Evolutionary conservation across 2,329 filamentous ascomycete genomes (phyloP).

Genomic region (Colletotrichum phormii): DNA sequence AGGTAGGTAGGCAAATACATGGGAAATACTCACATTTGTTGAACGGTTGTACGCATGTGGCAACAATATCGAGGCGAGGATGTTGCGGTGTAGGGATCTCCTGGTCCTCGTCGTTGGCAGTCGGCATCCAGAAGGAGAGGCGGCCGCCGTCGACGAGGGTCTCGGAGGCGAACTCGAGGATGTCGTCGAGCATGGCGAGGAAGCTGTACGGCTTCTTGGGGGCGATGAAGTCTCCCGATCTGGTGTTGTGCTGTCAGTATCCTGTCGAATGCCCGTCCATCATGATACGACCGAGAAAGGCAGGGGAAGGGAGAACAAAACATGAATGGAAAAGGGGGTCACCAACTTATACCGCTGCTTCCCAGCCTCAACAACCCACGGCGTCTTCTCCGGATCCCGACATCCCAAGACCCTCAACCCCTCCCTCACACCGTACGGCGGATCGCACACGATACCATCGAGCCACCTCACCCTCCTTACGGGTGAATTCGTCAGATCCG

Average conservation of each 20-base stretch:
- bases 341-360: conserved; percentile 75
- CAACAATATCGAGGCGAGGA: conserved; percentile 78
- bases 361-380: conserved; percentile 75
- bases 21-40: conserved; percentile 77
- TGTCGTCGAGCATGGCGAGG: conserved; percentile 87
- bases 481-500: conserved; percentile 90
- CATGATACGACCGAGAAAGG: background rate
- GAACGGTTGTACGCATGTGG: conserved; percentile 86
- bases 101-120: conserved; percentile 81
- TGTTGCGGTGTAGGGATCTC: conserved; percentile 84
- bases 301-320: background rate
- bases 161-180: conserved; percentile 82
- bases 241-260: conserved; percentile 47
- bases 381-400: conserved; percentile 71
- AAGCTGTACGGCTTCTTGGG: conserved; percentile 96
- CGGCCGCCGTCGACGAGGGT: conserved; percentile 84
- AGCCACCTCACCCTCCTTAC: conserved; percentile 72
- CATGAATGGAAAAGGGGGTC: conserved; percentile 37
- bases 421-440: conserved; percentile 94
- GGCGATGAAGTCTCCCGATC: conserved; percentile 77
- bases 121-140: conserved; percentile 97
- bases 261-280: too few relatives aligned
- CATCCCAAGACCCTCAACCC: conserved; percentile 88
- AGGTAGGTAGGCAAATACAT: background rate
- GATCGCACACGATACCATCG: conserved; percentile 94